phyloP scores from a whole-genome alignment of 2,329 filamentous ascomycete species.

The Diaporthe sp. region DNA sequence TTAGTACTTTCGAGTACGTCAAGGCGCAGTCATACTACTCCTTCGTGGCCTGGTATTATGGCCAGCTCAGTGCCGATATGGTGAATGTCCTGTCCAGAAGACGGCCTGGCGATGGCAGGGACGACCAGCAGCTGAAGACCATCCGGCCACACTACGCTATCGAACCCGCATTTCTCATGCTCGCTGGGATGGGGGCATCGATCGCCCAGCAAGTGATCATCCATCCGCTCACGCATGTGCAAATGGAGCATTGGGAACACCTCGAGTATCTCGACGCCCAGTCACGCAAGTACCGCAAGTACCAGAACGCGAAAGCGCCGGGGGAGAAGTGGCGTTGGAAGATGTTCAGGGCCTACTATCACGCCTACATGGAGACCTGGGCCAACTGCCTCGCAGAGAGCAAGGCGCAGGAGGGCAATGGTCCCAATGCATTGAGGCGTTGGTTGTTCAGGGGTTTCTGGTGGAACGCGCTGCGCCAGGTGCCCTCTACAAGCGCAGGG shows the following conservation, averaged over 20 bases:
- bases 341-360: slow-evolving; percentile 74
- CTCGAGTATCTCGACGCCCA: slow-evolving; percentile 77
- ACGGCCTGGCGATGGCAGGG: slow-evolving; percentile 46
- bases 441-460: slow-evolving; percentile 81
- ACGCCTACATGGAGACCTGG: slow-evolving; percentile 76
- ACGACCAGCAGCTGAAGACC: slow-evolving; percentile 50
- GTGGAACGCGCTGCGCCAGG: slow-evolving; percentile 77
- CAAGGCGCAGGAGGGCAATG: slow-evolving; percentile 59
- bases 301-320: slow-evolving; percentile 43
- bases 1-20: slow-evolving; percentile 79
- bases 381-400: slow-evolving; percentile 69
- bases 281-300: slow-evolving; percentile 56
- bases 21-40: slow-evolving; percentile 80
- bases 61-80: slow-evolving; percentile 63
- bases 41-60: slow-evolving; percentile 78
- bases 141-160: slow-evolving; percentile 81
- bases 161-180: slow-evolving; percentile 76
- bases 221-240: slow-evolving; percentile 77
- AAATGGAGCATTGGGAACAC: slow-evolving; percentile 78
- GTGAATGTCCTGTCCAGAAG: slow-evolving; percentile 61
- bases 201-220: slow-evolving; percentile 75
- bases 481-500: slow-evolving; percentile 80
- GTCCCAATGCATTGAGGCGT: slow-evolving; percentile 49
- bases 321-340: slow-evolving; percentile 53
- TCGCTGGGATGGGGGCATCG: slow-evolving; percentile 76